Conservation (phyloP, 257 asterid species). For the Haberlea rhodopensis region DNA sequence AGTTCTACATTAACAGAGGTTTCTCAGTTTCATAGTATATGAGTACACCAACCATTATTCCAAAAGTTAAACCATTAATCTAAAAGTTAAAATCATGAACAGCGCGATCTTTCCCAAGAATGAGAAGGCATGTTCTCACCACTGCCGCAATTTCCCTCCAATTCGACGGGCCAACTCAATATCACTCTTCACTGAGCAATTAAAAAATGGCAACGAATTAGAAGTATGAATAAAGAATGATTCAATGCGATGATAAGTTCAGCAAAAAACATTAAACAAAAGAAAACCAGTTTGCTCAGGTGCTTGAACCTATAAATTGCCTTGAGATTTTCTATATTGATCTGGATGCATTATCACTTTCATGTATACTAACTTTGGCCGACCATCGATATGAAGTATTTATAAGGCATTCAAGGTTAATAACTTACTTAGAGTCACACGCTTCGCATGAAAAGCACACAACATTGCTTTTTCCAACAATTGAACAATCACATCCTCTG, state of each 20-base stretch:
- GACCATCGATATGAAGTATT: background rate
- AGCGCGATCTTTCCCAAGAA: background rate
- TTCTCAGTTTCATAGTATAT: background rate
- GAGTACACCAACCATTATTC: constrained; percentile 14
- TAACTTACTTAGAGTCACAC: constrained; percentile 86
- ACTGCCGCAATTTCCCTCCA: constrained; percentile 83
- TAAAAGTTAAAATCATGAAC: background rate
- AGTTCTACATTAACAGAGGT: no score
- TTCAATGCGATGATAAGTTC: background rate
- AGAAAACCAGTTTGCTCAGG: background rate
- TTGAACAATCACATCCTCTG: constrained; percentile 65
- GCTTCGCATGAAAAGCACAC: constrained; percentile 92
- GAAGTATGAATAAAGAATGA: constrained; percentile 17
- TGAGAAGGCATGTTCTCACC: constrained; percentile 42
- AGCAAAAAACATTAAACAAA: background rate
- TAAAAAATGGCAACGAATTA: constrained; percentile 9
- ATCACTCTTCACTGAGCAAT: constrained; percentile 79
- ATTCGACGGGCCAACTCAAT: constrained; percentile 82
- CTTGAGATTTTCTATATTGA: background rate
- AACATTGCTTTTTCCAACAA: constrained; percentile 83
- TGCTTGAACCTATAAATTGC: no score
- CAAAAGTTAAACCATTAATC: no score
- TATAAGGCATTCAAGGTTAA: constrained; percentile 5
- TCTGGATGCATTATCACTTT: constrained; percentile 4
- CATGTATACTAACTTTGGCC: constrained; percentile 15